A percentile compares a stretch with the other conserved stretches of the same genome.
Conservation (phyloP, 2,329 filamentous ascomycete species). For the Aspergillus carbonarius region DNA sequence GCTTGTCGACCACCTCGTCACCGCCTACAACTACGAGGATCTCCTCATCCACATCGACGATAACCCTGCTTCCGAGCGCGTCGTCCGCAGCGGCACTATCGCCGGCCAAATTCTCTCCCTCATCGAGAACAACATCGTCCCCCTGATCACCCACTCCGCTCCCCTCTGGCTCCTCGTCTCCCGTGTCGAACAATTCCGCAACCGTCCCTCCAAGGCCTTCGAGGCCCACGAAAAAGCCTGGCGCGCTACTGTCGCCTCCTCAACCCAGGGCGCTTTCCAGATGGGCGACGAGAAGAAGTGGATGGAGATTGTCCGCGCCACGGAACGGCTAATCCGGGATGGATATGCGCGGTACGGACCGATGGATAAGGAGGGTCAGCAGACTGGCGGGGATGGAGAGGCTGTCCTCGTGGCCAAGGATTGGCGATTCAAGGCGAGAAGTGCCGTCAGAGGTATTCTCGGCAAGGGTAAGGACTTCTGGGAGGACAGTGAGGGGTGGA, state of each 20-base stretch:
- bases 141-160: slow-evolving; percentile 77
- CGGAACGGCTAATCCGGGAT: slow-evolving; percentile 71
- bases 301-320: slow-evolving; percentile 72
- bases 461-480: slow-evolving; percentile 77
- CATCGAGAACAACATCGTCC: slow-evolving; percentile 71
- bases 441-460: slow-evolving; percentile 78
- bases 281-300: slow-evolving; percentile 64
- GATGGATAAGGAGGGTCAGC: slow-evolving; percentile 56
- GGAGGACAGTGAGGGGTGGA: slow-evolving; percentile 64
- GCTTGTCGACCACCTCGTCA: slow-evolving; percentile 69
- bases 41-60: slow-evolving; percentile 38
- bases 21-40: slow-evolving; percentile 42
- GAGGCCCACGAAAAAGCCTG: slow-evolving; percentile 88
- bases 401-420: slow-evolving; percentile 68
- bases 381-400: slow-evolving; percentile 43
- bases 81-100: slow-evolving; percentile 55
- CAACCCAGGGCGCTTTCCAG: slow-evolving; percentile 45
- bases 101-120: slow-evolving; percentile 61
- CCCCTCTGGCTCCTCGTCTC: slow-evolving; percentile 75
- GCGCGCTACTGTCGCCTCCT: slow-evolving; percentile 62
- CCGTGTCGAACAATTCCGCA: slow-evolving; percentile 70
- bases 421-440: slow-evolving; percentile 88
- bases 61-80: slow-evolving; percentile 20
- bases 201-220: slow-evolving; percentile 69
- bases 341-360: slow-evolving; percentile 77